These are phyloP conservation scores for Geotrichum reessii DNA, from an alignment of 1,139 yeast species.

Conservation along the genomic window DNA sequence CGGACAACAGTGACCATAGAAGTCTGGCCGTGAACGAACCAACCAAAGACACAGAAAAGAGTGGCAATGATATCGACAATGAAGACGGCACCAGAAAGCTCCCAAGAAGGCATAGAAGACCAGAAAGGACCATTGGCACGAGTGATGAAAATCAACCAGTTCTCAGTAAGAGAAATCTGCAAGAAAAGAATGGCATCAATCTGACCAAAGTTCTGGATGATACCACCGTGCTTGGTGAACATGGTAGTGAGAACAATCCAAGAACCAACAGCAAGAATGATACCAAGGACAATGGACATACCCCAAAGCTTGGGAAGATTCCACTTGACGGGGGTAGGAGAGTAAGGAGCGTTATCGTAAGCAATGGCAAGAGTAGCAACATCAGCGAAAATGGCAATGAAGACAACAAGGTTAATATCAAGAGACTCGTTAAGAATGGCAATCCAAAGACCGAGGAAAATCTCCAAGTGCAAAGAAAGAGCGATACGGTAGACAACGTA, in stretches of 20 bases:
- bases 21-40: constrained; percentile 62
- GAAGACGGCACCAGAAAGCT: constrained; percentile 63
- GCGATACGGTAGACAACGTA: constrained; percentile 78
- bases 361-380: constrained; percentile 75
- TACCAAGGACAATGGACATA: constrained; percentile 63
- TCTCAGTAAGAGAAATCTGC: constrained; percentile 69
- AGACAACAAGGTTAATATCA: constrained; percentile 63
- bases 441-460: constrained; percentile 69
- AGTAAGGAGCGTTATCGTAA: constrained; percentile 89
- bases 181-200: constrained; percentile 64
- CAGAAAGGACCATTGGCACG: constrained; percentile 77
- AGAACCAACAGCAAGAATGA: constrained; percentile 61
- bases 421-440: constrained; percentile 62
- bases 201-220: constrained; percentile 67
- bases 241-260: constrained; percentile 70
- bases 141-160: constrained; percentile 73
- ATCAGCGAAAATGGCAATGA: constrained; percentile 72
- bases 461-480: constrained; percentile 64
- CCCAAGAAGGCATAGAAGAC: constrained; percentile 70
- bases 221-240: constrained; percentile 57
- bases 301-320: constrained; percentile 84
- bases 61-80: constrained; percentile 66
- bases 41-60: constrained; percentile 62
- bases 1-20: constrained; percentile 63
- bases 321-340: constrained; percentile 97